Evolutionary conservation across 2,329 filamentous ascomycete genomes (phyloP).

Genomic region (Pestalotiopsis fici): DNA sequence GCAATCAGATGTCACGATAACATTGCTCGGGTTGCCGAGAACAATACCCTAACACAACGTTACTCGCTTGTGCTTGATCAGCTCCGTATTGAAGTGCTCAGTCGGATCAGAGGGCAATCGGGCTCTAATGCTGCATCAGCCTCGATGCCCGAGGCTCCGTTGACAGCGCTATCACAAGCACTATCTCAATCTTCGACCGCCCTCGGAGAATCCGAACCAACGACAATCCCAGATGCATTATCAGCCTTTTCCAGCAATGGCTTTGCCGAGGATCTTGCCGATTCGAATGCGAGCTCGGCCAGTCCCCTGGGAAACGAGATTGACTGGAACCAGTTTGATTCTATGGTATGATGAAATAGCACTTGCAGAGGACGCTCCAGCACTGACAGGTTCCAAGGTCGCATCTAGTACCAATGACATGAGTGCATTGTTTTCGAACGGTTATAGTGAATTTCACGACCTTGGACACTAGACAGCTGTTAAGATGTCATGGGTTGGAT

Average conservation of each 20-base stretch:
- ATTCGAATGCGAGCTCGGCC: neutral
- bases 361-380: neutral
- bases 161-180: constrained; percentile 22
- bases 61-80: constrained; percentile 26
- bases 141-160: neutral
- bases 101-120: constrained; percentile 21
- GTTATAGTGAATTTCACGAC: neutral
- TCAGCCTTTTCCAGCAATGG: neutral
- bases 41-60: constrained; percentile 21
- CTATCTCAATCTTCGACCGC: neutral
- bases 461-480: neutral
- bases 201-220: neutral
- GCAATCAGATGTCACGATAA: constrained; percentile 21
- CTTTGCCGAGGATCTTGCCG: neutral
- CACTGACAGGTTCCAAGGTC: neutral
- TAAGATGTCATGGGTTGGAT: neutral
- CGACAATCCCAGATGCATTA: neutral
- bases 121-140: neutral
- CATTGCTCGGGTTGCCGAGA: constrained; percentile 19
- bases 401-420: neutral
- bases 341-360: neutral
- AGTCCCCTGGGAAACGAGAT: neutral
- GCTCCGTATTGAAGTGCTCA: constrained; percentile 18
- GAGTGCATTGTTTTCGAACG: neutral
- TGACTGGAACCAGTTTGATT: neutral